phyloP scores from a whole-genome alignment of 2,329 filamentous ascomycete species.

The Microascus cirrosus region DNA sequence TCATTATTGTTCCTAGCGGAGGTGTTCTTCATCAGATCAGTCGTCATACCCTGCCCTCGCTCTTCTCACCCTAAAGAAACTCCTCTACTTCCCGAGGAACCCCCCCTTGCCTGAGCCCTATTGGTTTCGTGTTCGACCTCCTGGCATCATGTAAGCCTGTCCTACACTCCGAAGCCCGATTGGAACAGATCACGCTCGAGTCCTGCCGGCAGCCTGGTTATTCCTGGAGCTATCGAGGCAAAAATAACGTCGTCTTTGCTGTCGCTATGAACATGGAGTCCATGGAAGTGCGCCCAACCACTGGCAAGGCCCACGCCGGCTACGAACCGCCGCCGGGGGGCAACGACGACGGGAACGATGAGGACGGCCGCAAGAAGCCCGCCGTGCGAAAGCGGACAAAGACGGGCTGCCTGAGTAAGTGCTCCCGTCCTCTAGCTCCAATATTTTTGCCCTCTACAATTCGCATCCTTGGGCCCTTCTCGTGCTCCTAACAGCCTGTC shows the following conservation, averaged over 20 bases:
- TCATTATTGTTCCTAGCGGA: not conserved
- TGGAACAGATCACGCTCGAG: not conserved
- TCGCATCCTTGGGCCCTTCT: not conserved
- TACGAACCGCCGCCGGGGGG: not conserved
- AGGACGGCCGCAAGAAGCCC: constrained; percentile 32
- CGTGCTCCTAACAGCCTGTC: not conserved
- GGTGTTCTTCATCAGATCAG: not conserved
- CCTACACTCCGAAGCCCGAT: not conserved
- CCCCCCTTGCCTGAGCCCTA: not conserved
- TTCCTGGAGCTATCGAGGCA: not conserved
- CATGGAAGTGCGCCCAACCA: not conserved
- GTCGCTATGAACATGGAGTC: not conserved
- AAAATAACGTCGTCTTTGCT: not conserved
- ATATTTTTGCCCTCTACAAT: not conserved
- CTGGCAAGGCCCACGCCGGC: not conserved
- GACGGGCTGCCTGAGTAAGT: constrained; percentile 80
- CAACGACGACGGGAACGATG: constrained; percentile 24
- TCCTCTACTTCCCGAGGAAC: not conserved
- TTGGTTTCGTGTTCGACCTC: not conserved
- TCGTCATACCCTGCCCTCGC: not conserved
- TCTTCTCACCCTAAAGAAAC: not conserved
- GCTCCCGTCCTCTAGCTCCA: not conserved
- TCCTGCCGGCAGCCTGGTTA: not conserved
- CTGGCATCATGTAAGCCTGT: not conserved
- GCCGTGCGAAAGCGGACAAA: constrained; percentile 65